Conservation (phyloP, 2,329 filamentous ascomycete genomes). For the Chaetomium sp. region DNA sequence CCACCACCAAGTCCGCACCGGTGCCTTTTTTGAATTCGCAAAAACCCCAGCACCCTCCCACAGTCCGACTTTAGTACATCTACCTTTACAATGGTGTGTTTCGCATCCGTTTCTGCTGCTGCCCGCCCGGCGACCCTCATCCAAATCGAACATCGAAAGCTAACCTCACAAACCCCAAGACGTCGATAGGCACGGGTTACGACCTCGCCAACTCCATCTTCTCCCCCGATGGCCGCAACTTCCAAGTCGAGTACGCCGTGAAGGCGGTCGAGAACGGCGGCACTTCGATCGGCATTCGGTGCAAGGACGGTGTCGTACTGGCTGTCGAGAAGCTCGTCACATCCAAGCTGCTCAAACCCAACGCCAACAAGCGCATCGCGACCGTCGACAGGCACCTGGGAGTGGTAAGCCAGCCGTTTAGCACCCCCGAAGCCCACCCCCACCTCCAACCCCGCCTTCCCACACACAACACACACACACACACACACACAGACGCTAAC, state of each 20-base stretch:
- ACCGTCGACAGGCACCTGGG: conserved; percentile 93
- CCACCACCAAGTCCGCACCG: conserved; percentile 8
- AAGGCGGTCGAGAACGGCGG: conserved; percentile 99
- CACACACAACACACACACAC: background rate
- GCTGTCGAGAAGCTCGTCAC: conserved; percentile 95
- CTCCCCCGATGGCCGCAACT: conserved; percentile 97
- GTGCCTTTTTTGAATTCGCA: background rate
- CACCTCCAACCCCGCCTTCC: background rate
- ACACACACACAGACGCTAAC: background rate
- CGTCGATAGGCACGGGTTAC: conserved; percentile 99
- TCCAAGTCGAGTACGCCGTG: conserved; percentile 98
- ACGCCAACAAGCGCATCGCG: conserved; percentile 95
- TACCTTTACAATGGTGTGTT: conserved; percentile 30
- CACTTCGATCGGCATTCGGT: conserved; percentile 92
- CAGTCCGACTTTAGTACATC: conserved; percentile 14
- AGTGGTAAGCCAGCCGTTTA: conserved; percentile 63
- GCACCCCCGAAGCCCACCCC: conserved; percentile 4
- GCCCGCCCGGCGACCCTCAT: background rate
- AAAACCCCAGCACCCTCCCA: background rate
- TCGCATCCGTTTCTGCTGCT: background rate
- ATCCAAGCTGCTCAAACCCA: conserved; percentile 92
- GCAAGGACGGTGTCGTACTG: conserved; percentile 94
- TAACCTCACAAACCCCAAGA: conserved; percentile 58
- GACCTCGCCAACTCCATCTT: conserved; percentile 99
- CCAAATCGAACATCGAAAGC: conserved; percentile 3